Evolutionary conservation across 768 basidiomycete genomes (phyloP).

Genomic region (Symmetrospora coprosmae): DNA sequence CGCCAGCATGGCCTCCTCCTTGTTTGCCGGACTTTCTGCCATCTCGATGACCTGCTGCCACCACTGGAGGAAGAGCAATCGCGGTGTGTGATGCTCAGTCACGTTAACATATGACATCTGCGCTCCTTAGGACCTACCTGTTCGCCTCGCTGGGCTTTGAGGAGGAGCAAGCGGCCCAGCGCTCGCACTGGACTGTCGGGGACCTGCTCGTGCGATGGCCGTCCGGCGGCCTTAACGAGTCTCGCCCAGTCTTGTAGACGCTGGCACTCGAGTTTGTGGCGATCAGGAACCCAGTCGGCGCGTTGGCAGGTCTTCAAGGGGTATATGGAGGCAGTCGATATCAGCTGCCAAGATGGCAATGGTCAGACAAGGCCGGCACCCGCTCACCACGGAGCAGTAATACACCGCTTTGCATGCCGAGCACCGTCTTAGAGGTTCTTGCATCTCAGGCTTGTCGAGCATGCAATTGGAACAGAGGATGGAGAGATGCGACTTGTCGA

Average conservation of each 20-base stretch:
- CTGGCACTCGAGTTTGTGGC: constrained; percentile 5
- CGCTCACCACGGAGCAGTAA: constrained; percentile 77
- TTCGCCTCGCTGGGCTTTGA: background rate
- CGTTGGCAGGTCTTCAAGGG: constrained; percentile 7
- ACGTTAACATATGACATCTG: background rate
- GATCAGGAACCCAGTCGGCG: constrained; percentile 9
- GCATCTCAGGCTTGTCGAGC: constrained; percentile 32
- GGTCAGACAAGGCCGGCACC: constrained; percentile 52
- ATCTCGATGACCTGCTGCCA: constrained; percentile 3
- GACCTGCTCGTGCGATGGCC: constrained; percentile 16
- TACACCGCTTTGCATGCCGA: constrained; percentile 53
- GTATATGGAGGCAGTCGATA: background rate
- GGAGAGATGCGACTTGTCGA: constrained; percentile 16
- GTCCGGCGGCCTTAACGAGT: background rate
- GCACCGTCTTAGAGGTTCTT: constrained; percentile 51
- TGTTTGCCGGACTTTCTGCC: constrained; percentile 17
- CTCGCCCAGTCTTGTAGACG: constrained; percentile 8
- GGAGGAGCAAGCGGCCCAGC: constrained; percentile 53
- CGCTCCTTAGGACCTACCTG: background rate
- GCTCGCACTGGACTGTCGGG: constrained; percentile 70
- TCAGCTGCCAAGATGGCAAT: background rate
- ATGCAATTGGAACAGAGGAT: constrained; percentile 11
- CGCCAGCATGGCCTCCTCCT: too few relatives aligned
- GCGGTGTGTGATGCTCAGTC: background rate
- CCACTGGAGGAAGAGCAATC: constrained; percentile 5